Evolutionary conservation across 1,139 yeast species (phyloP).

Genomic region (Saccharomycopsis hybrid): DNA sequence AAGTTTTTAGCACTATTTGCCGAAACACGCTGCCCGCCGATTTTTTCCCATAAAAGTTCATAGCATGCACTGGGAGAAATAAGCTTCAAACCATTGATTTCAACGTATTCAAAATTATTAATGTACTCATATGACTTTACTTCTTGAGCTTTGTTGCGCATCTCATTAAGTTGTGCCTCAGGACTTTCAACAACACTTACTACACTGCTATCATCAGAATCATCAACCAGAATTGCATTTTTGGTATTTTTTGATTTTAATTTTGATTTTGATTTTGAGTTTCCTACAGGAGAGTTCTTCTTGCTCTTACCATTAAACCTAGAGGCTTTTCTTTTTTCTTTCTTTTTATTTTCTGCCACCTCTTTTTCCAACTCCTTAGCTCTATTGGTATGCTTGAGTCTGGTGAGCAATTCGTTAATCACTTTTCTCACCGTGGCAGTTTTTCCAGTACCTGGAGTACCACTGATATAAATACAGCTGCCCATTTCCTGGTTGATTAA

Average conservation of each 20-base stretch:
- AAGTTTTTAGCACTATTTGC: constrained; percentile 48
- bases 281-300: not conserved
- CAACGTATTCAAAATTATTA: constrained; percentile 63
- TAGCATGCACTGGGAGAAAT: constrained; percentile 84
- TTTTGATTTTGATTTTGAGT: not conserved
- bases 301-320: not conserved
- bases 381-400: constrained; percentile 5
- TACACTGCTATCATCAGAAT: not conserved
- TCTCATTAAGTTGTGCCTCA: not conserved
- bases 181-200: constrained; percentile 40
- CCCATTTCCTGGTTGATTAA: constrained; percentile 73
- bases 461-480: constrained; percentile 83
- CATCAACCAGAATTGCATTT: not conserved
- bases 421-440: constrained; percentile 92
- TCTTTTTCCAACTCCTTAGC: not conserved
- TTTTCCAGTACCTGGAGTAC: constrained; percentile 98
- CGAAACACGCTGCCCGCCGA: constrained; percentile 57
- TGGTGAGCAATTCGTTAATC: constrained; percentile 49
- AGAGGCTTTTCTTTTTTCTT: not conserved
- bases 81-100: constrained; percentile 85
- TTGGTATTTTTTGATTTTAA: not conserved
- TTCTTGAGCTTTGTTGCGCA: constrained; percentile 1
- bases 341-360: not conserved
- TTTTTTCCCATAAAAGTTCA: constrained; percentile 71
- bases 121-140: constrained; percentile 25